phyloP scores from a whole-genome alignment of 306 rosid genomes.

The Cajanus cajan region DNA sequence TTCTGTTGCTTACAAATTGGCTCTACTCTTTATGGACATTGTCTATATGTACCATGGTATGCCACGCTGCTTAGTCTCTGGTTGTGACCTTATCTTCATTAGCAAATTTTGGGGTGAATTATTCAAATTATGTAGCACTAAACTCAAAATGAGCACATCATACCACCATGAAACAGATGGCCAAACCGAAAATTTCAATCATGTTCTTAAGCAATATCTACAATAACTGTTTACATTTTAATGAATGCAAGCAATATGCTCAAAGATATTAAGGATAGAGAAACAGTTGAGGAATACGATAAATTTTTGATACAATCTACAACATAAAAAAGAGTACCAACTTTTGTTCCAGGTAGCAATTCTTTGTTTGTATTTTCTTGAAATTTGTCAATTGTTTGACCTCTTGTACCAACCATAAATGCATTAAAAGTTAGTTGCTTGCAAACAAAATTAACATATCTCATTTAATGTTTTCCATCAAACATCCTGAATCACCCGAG shows the following conservation, averaged over 20 bases:
- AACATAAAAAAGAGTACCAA: slow-evolving; percentile 54
- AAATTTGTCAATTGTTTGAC: slow-evolving; percentile 58
- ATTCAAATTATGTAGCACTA: too few species aligned
- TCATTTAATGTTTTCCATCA: slow-evolving; percentile 1
- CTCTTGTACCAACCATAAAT: slow-evolving; percentile 65
- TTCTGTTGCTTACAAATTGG: too few species aligned
- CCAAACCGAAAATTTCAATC: too few species aligned
- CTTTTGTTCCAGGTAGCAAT: slow-evolving; percentile 55
- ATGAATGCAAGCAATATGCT: slow-evolving; percentile 15
- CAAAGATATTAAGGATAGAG: slow-evolving; percentile 1
- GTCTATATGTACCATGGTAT: too few species aligned
- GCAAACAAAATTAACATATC: slow-evolving; percentile 9
- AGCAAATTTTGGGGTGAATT: too few species aligned
- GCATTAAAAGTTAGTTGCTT: slow-evolving; percentile 27
- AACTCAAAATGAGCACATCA: too few species aligned
- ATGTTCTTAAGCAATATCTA: too few species aligned
- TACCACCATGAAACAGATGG: too few species aligned
- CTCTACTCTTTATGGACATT: too few species aligned
- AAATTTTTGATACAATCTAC: slow-evolving; percentile 18
- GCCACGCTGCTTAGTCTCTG: too few species aligned
- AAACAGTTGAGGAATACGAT: slow-evolving; percentile 10
- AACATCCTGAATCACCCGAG: slow-evolving; percentile 49
- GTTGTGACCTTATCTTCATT: too few species aligned
- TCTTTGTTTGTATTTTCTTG: slow-evolving; percentile 50
- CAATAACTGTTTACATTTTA: too few species aligned